Conservation (phyloP, 352 stramenopile species). For the Elongisporangium senticosum region DNA sequence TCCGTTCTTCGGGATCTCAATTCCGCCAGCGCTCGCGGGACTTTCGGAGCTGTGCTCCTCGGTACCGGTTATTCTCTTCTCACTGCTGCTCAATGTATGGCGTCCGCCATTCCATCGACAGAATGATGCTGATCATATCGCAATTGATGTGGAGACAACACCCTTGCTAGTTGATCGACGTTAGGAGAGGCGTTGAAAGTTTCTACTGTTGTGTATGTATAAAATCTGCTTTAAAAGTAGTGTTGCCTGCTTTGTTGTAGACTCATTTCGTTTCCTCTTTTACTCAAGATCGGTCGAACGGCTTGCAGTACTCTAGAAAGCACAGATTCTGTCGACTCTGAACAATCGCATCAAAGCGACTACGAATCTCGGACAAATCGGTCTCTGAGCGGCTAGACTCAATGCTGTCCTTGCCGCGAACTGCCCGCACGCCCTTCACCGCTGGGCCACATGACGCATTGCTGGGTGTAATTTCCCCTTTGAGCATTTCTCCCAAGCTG, state of each 20-base stretch:
- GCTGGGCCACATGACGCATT: conserved; percentile 44
- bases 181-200: conserved; percentile 6
- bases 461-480: conserved; percentile 19
- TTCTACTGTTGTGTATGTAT: not conserved
- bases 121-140: conserved; percentile 13
- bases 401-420: conserved; percentile 15
- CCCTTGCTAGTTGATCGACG: conserved; percentile 19
- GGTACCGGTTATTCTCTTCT: conserved; percentile 77
- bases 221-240: conserved; percentile 1
- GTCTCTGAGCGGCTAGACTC: conserved; percentile 1
- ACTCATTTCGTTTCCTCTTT: not conserved
- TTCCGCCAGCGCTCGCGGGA: conserved; percentile 63
- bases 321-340: not conserved
- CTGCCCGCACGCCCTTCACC: conserved; percentile 38
- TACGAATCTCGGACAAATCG: conserved; percentile 18
- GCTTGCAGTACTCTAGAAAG: not conserved
- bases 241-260: conserved; percentile 1
- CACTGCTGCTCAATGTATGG: conserved; percentile 64
- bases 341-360: conserved; percentile 34
- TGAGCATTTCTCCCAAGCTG: conserved; percentile 41
- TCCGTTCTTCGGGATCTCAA: conserved; percentile 40
- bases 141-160: conserved; percentile 38
- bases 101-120: conserved; percentile 30
- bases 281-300: not conserved
- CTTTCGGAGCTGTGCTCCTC: conserved; percentile 70